Evolutionary conservation across 2,329 filamentous ascomycete species (phyloP).

Genomic region (Fusarium avenaceum): DNA sequence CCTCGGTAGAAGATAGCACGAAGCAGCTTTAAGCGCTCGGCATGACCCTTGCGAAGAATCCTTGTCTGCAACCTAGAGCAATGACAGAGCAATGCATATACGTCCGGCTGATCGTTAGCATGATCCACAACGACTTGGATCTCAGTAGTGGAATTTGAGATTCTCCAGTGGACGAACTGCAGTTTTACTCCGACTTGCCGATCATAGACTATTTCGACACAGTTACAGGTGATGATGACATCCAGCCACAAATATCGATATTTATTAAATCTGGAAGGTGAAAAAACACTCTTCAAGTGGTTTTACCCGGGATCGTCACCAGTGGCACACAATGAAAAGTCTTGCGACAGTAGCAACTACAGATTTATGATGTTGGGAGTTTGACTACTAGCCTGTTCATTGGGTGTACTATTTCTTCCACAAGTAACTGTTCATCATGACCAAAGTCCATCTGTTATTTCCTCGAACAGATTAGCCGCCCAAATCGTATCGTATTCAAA

Average conservation of each 20-base stretch:
- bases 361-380: too few species aligned
- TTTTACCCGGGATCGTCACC: too few species aligned
- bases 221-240: background rate
- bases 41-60: background rate
- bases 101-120: background rate
- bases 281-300: too few species aligned
- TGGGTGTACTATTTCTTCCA: too few species aligned
- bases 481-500: constrained; percentile 29
- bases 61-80: background rate
- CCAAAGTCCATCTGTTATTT: constrained; percentile 23
- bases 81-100: background rate
- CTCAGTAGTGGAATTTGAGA: constrained; percentile 10
- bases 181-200: background rate
- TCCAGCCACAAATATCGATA: background rate
- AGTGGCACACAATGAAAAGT: too few species aligned
- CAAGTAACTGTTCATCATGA: background rate
- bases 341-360: too few species aligned
- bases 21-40: background rate
- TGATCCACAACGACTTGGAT: background rate
- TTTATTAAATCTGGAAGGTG: background rate
- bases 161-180: background rate
- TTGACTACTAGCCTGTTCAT: background rate
- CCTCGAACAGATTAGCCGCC: constrained; percentile 23
- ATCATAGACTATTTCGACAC: background rate
- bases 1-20: constrained; percentile 21